These are phyloP conservation scores for Cordyceps sp. DNA, from an alignment of 2,329 filamentous ascomycete species.

Conservation along the genomic window DNA sequence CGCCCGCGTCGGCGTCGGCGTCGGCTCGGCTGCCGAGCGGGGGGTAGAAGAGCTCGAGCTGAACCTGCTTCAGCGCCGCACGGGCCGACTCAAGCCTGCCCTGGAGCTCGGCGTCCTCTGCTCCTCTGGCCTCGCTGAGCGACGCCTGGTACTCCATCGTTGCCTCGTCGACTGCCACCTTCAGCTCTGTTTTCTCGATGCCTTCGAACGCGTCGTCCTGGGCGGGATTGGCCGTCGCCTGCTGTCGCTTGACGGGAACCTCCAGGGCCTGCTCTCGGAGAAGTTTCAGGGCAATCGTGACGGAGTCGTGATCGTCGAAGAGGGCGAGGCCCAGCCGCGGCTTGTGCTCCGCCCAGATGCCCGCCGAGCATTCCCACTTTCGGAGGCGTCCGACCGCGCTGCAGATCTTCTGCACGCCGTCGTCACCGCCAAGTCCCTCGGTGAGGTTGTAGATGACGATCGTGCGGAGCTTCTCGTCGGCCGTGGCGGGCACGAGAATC, in stretches of 20 bases:
- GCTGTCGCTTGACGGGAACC: slow-evolving; percentile 65
- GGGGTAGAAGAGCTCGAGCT: slow-evolving; percentile 61
- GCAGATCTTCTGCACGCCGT: slow-evolving; percentile 64
- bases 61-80: slow-evolving; percentile 46
- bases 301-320: slow-evolving; percentile 79
- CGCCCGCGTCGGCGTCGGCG: slow-evolving; percentile 45
- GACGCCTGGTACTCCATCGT: slow-evolving; percentile 76
- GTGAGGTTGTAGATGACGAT: slow-evolving; percentile 82
- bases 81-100: slow-evolving; percentile 55
- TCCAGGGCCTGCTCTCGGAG: slow-evolving; percentile 68
- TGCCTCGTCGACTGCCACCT: slow-evolving; percentile 65
- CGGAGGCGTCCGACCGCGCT: slow-evolving; percentile 61
- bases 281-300: slow-evolving; percentile 72
- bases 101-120: slow-evolving; percentile 45
- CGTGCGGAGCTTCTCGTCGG: slow-evolving; percentile 81
- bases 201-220: slow-evolving; percentile 30
- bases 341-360: slow-evolving; percentile 40
- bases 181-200: slow-evolving; percentile 53
- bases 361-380: slow-evolving; percentile 66
- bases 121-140: slow-evolving; percentile 50
- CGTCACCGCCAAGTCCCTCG: slow-evolving; percentile 59
- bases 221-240: slow-evolving; percentile 25
- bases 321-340: slow-evolving; percentile 87
- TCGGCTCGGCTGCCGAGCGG: slow-evolving; percentile 30
- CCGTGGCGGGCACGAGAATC: slow-evolving; percentile 63